Evolutionary conservation across 768 basidiomycete genomes (phyloP), one percentile per base, ranked within the genome.

Genomic region (Coprinopsis marcescibilis): DNA sequence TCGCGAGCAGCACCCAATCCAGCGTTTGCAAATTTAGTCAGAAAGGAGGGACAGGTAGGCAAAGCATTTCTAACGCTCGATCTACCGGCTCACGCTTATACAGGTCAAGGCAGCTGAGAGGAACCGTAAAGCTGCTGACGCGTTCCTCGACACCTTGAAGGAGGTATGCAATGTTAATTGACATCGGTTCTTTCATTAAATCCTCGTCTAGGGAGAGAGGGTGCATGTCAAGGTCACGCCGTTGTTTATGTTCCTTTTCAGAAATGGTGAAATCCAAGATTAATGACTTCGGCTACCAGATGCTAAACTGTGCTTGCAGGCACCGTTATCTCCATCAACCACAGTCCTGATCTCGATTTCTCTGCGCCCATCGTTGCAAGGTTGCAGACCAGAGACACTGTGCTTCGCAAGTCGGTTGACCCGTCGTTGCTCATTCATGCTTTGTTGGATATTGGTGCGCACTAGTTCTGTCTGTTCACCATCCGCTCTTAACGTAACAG

Each of bases 351-450:
- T 38, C 60, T 77, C 11, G 62, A 66, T 32, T 72, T 81, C 51
- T 79, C 79, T 1, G 61, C 65, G 1, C 80, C 84, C 0, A 81
- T 87, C 45, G 60, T 72, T 15, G 62, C 69, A n/a, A 78, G 83
- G 11, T 60, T 88, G 41, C 67, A 69, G 17, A 74, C 76, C 47
- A 65, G 70, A 2, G 79, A 85, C 51, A 82, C 83, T 0, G 68
- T 77, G 4, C 64, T 88, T 3, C 71, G 83, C 24, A 72, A 68
- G 35, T 78, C 80, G 0, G 77, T 78, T 20, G 87, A 89, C 54
- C 70, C 81, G 3, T 82, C 81, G 10, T 63, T 90, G 11, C 67
- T 90, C 6, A 72, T 89, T 2, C 79, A 89, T 58, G 76, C 76
- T 26, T 54, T 90, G 19, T 65, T 90, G 33, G 87, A 89, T 59